phyloP scores from a whole-genome alignment of 1,284 basidiomycete genomes.

The Agroathelia rolfsii region DNA sequence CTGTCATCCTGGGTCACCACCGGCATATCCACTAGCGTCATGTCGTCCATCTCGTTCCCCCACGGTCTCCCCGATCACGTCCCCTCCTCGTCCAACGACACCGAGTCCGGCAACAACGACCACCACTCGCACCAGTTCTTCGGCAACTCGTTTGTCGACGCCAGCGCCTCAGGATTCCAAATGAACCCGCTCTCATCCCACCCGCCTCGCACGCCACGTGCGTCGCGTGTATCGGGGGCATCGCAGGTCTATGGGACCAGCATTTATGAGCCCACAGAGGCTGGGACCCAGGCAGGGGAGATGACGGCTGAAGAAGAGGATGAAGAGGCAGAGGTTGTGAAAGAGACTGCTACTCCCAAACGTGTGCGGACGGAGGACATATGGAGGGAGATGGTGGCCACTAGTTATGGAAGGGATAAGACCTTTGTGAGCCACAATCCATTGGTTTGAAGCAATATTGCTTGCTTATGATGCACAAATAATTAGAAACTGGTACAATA shows the following conservation, averaged over 20 bases:
- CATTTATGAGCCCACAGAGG: conserved; percentile 26
- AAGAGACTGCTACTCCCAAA: conserved; percentile 30
- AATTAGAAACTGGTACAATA: conserved; percentile 76
- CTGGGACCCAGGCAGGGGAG: conserved; percentile 29
- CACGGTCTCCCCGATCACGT: conserved; percentile 28
- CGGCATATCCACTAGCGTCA: no score
- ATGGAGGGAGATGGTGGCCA: conserved; percentile 67
- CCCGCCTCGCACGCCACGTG: conserved; percentile 64
- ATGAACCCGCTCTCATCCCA: conserved; percentile 72
- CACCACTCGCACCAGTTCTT: conserved; percentile 32
- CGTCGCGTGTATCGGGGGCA: conserved; percentile 32
- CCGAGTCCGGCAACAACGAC: no score
- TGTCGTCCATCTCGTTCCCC: conserved; percentile 34
- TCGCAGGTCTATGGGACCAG: conserved; percentile 27
- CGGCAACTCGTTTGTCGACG: no score
- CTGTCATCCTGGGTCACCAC: no score
- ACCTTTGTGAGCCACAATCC: conserved; percentile 50
- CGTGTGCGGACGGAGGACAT: conserved; percentile 51
- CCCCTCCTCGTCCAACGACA: conserved; percentile 30
- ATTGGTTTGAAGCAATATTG: conserved; percentile 1
- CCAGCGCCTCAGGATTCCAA: no score
- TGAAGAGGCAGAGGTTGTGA: conserved; percentile 32
- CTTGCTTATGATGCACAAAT: conserved; percentile 8
- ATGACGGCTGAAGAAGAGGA: conserved; percentile 25
- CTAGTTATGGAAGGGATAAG: conserved; percentile 71